These are phyloP conservation scores for Cubamyces lactineus DNA, from an alignment of 768 basidiomycete species.

Conservation along the genomic window DNA sequence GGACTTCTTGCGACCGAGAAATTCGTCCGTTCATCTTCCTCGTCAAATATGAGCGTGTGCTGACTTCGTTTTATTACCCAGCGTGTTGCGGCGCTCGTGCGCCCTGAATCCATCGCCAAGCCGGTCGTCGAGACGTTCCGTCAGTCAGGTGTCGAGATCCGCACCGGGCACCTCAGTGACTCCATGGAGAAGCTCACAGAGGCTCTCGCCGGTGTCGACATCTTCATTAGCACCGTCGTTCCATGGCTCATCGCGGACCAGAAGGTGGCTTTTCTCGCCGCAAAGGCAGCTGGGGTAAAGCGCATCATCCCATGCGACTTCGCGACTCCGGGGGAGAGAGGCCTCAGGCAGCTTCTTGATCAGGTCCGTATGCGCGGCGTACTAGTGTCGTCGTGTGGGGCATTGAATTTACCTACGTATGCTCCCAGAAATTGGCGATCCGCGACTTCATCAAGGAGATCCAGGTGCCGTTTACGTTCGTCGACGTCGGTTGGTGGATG, in stretches of 20 bases:
- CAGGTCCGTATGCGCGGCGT: background rate
- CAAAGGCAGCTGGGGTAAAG: constrained; percentile 29
- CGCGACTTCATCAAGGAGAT: constrained; percentile 31
- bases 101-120: constrained; percentile 26
- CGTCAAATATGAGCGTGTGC: background rate
- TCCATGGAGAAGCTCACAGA: constrained; percentile 21
- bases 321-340: constrained; percentile 20
- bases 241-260: constrained; percentile 16
- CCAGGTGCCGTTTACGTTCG: constrained; percentile 35
- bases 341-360: constrained; percentile 22
- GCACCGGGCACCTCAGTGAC: constrained; percentile 20
- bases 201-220: constrained; percentile 23
- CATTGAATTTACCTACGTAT: no score
- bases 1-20: constrained; percentile 14
- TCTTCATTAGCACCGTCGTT: constrained; percentile 23
- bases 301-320: constrained; percentile 34
- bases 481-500: constrained; percentile 40
- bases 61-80: background rate
- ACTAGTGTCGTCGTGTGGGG: background rate
- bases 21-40: constrained; percentile 19
- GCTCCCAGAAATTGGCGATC: constrained; percentile 35
- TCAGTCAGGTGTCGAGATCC: constrained; percentile 27
- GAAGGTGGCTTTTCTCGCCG: constrained; percentile 24
- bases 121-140: constrained; percentile 17
- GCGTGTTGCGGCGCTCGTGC: constrained; percentile 20